A percentile compares a stretch with the other conserved stretches of the same genome.
phyloP scores from a whole-genome alignment of 1,284 basidiomycete genomes.

The Ustilago nuda region DNA sequence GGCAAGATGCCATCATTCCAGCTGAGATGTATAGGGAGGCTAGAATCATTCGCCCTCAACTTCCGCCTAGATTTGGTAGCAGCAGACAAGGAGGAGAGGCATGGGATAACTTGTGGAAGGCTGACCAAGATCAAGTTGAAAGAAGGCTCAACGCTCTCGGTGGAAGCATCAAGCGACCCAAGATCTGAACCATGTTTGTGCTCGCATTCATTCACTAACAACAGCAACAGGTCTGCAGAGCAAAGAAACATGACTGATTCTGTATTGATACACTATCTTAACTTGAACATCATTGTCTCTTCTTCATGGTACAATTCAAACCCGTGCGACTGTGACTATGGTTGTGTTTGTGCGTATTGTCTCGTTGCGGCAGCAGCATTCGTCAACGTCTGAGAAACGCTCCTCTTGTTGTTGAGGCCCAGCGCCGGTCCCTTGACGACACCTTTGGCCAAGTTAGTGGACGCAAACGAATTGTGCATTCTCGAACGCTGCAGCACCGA shows the following conservation, averaged over 20 bases:
- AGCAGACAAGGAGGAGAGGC: neutral
- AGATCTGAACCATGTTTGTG: slow-evolving; percentile 2
- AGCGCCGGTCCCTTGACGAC: slow-evolving; percentile 24
- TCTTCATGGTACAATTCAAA: neutral
- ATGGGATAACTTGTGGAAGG: slow-evolving; percentile 24
- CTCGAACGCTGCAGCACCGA: slow-evolving; percentile 44
- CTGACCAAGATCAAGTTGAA: slow-evolving; percentile 34
- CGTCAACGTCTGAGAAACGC: slow-evolving; percentile 22
- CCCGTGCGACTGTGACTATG: neutral
- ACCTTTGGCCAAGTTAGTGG: slow-evolving; percentile 28
- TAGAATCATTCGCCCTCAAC: slow-evolving; percentile 27
- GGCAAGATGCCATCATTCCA: slow-evolving; percentile 24
- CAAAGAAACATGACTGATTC: slow-evolving; percentile 1
- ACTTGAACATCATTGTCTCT: neutral
- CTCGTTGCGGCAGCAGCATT: slow-evolving; percentile 10
- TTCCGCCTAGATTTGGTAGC: slow-evolving; percentile 20
- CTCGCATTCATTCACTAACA: neutral
- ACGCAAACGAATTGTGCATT: slow-evolving; percentile 44
- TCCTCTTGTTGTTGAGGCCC: slow-evolving; percentile 20
- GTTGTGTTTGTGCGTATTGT: slow-evolving; percentile 7
- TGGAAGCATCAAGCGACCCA: slow-evolving; percentile 29
- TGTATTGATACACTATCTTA: slow-evolving; percentile 10
- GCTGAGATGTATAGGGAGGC: slow-evolving; percentile 42
- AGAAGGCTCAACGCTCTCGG: slow-evolving; percentile 17
- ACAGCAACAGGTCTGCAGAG: neutral